Percentiles rank a stretch among this genome's conserved stretches.
These are phyloP conservation scores for Pythium aquatile DNA, from an alignment of 352 stramenopile species.

Conservation along the genomic window DNA sequence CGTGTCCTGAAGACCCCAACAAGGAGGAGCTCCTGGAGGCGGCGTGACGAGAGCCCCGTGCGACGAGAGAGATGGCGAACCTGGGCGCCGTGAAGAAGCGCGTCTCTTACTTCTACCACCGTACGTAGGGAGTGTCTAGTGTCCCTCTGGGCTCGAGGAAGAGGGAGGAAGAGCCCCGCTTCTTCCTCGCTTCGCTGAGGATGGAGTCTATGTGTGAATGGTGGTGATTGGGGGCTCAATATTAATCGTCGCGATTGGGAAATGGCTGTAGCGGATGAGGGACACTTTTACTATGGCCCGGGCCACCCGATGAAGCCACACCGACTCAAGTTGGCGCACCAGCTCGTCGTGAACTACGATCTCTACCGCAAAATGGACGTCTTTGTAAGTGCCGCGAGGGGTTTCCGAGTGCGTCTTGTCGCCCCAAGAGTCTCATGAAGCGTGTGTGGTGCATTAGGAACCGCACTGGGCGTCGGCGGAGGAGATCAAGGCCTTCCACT, in stretches of 20 bases:
- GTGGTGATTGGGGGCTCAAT: neutral
- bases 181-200: neutral
- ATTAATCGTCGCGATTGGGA: neutral
- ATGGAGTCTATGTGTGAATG: neutral
- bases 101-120: slow-evolving; percentile 88
- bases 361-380: slow-evolving; percentile 99
- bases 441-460: slow-evolving; percentile 35
- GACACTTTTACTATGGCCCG: slow-evolving; percentile 96
- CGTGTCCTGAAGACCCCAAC: neutral
- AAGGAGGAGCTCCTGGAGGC: neutral
- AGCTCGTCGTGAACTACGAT: slow-evolving; percentile 98
- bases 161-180: neutral
- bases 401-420: neutral
- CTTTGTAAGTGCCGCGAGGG: slow-evolving; percentile 70
- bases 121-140: slow-evolving; percentile 33
- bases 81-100: slow-evolving; percentile 47
- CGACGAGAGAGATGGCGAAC: slow-evolving; percentile 19
- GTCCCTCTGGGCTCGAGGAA: neutral
- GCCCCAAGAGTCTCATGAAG: neutral
- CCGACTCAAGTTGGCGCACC: slow-evolving; percentile 97
- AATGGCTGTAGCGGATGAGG: slow-evolving; percentile 83
- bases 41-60: neutral
- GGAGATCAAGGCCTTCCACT: slow-evolving; percentile 97
- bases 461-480: slow-evolving; percentile 79
- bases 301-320: slow-evolving; percentile 98